Evolutionary conservation across 1,284 basidiomycete species (phyloP).

Genomic region (Xerocomus minutiporus): DNA sequence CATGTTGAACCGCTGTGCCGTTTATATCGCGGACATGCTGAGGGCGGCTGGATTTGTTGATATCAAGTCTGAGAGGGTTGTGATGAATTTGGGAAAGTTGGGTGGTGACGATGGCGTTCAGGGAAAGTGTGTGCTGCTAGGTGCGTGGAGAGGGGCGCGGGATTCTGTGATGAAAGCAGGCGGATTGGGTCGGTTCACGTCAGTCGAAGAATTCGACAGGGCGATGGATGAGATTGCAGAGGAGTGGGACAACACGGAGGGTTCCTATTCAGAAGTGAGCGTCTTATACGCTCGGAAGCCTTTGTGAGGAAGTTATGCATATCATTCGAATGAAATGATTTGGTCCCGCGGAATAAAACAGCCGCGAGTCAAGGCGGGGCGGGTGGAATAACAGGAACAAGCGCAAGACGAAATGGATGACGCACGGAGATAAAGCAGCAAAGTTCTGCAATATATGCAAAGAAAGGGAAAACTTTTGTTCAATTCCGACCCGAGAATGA

Average conservation of each 20-base stretch:
- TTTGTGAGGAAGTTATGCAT: conserved; percentile 1
- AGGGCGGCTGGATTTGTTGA: conserved; percentile 19
- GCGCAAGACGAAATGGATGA: too few relatives aligned
- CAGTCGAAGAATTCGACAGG: conserved; percentile 17
- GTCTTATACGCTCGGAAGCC: conserved; percentile 23
- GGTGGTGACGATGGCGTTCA: conserved; percentile 17
- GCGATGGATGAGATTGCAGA: conserved; percentile 11
- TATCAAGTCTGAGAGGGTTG: conserved; percentile 10
- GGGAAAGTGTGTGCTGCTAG: conserved; percentile 1
- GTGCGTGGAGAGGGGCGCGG: conserved; percentile 18
- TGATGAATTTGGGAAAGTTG: conserved; percentile 19
- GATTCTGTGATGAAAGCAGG: conserved; percentile 14
- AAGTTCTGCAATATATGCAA: too few relatives aligned
- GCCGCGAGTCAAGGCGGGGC: too few relatives aligned
- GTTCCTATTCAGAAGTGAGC: conserved; percentile 11
- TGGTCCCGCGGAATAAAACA: too few relatives aligned
- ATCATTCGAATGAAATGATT: not conserved
- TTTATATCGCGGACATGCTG: conserved; percentile 21
- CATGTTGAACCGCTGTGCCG: conserved; percentile 9
- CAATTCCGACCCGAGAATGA: not conserved
- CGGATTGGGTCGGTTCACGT: conserved; percentile 4
- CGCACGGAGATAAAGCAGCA: too few relatives aligned
- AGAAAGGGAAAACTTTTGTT: not conserved
- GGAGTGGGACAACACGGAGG: conserved; percentile 21
- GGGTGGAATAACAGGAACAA: too few relatives aligned